Evolutionary conservation across 2,329 filamentous ascomycete species (phyloP), one percentile per base, ranked within the genome.

Genomic region (Scytalidium lignicola): DNA sequence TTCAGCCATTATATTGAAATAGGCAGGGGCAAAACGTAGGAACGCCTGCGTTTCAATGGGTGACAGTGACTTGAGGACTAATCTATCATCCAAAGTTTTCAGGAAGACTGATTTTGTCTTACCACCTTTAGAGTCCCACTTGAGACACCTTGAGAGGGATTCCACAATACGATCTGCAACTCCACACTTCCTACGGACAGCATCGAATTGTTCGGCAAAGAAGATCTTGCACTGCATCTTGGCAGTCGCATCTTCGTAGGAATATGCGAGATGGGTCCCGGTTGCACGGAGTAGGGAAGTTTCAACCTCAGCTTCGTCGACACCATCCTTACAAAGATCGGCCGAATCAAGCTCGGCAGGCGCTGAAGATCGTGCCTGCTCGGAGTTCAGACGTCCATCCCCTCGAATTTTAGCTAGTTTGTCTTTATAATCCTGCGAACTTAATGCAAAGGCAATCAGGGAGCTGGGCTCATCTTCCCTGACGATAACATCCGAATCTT

Each of bases 201-300:
- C 93, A 68, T 99, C 93, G 59, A 99, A 99, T 55, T 96, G 93
- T 66, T 97, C 93, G 0, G 93, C 93, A 62, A 95, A 99, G 68
- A 99, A 97, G 43, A 99, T 93, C 69, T 99, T 99, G 74, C 95
- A 97, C 44, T 92, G 86, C 80, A 96, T 95, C 61, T 87, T 89
- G 2, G 95, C 92, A n/a, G 88, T 84, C 0, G 92, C 90, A 65
- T 96, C 91, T 22, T 86, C 85, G 69, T 97, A 99, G 52, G 95
- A 90, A 65, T 96, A 99, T 64, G 95, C 95, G 57, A 96, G 83
- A 67, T 99, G 93, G 1, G 90, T 96, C 32, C 92, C 91, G 1
- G 89, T 95, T 23, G 85, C 80, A 54, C 90, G 83, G 26, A 96
- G 75, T 21, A 99, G 74, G 32, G 90, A 93, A 55, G 87, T 85